Evolutionary conservation across 139 green algal species (phyloP).

Genomic region (Coelastrella sp.): DNA sequence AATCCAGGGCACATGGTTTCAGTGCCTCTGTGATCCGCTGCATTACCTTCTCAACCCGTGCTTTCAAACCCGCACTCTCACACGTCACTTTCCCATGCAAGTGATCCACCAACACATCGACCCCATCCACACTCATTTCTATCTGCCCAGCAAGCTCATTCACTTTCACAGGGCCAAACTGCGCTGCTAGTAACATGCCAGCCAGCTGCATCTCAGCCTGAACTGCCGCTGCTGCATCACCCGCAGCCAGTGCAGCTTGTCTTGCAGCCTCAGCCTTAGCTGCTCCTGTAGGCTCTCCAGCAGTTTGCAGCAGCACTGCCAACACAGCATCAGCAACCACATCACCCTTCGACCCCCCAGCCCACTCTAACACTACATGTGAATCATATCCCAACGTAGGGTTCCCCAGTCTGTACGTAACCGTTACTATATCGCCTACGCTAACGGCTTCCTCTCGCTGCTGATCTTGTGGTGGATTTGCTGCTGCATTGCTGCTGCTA

Average conservation of each 20-base stretch:
- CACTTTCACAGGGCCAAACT: slow-evolving; percentile 81
- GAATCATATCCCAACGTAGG: slow-evolving; percentile 33
- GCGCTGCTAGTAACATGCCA: slow-evolving; percentile 75
- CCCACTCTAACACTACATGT: slow-evolving; percentile 92
- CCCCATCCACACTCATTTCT: slow-evolving; percentile 25
- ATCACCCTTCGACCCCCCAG: slow-evolving; percentile 85
- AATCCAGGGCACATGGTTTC: slow-evolving; percentile 47
- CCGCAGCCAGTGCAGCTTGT: slow-evolving; percentile 34
- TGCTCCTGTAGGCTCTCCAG: slow-evolving; percentile 65
- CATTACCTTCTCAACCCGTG: slow-evolving; percentile 72
- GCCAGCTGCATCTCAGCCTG: slow-evolving; percentile 75
- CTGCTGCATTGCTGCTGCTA: neutral
- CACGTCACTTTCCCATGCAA: slow-evolving; percentile 74
- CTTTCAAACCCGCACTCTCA: slow-evolving; percentile 64
- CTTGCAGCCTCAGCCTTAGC: slow-evolving; percentile 61
- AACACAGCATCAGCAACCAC: slow-evolving; percentile 95
- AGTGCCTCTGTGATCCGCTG: slow-evolving; percentile 74
- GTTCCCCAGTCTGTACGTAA: slow-evolving; percentile 53
- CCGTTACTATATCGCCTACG: slow-evolving; percentile 61
- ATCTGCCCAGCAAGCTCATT: slow-evolving; percentile 46
- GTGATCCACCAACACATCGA: slow-evolving; percentile 38
- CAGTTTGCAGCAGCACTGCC: slow-evolving; percentile 85
- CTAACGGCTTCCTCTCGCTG: slow-evolving; percentile 56
- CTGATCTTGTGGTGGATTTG: neutral
- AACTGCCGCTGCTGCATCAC: slow-evolving; percentile 61